Percentiles rank a stretch among this genome's conserved stretches.
These are phyloP conservation scores for Penicillium bialowiezense DNA, from an alignment of 495 filamentous ascomycete genomes.

Conservation along the genomic window DNA sequence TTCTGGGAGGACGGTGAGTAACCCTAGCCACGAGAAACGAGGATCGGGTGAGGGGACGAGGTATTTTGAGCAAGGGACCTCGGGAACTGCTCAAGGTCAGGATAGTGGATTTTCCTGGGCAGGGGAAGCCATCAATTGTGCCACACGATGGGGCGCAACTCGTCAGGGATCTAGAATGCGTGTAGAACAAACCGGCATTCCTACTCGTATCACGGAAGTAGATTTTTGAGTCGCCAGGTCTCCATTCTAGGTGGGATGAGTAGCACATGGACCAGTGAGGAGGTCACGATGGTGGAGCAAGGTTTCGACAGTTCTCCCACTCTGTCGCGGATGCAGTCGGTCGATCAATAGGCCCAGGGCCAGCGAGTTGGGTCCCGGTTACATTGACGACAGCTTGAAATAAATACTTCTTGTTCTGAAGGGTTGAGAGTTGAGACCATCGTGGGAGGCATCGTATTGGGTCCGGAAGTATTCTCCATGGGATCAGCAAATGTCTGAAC, in stretches of 20 bases:
- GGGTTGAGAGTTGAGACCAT: no score
- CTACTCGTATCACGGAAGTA: not conserved
- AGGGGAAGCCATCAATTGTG: not conserved
- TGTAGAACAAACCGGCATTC: not conserved
- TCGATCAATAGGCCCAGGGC: constrained; percentile 9
- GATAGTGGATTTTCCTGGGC: not conserved
- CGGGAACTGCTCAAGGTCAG: not conserved
- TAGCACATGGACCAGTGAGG: not conserved
- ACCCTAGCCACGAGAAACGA: not conserved
- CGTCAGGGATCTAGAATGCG: not conserved
- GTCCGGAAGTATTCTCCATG: constrained; percentile 2
- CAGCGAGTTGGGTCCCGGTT: constrained; percentile 12
- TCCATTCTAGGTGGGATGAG: not conserved
- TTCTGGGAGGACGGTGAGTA: not conserved
- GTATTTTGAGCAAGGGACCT: not conserved
- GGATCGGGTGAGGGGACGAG: not conserved
- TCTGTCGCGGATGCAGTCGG: not conserved
- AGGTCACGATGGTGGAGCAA: not conserved
- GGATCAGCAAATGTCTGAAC: not conserved
- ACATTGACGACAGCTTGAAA: constrained; percentile 12
- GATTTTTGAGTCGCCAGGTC: not conserved
- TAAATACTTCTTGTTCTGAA: no score
- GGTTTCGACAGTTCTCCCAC: not conserved
- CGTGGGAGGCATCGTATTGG: not conserved
- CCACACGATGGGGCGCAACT: not conserved